Conservation (phyloP, 306 rosid genomes). For the Lagenaria siceraria region DNA sequence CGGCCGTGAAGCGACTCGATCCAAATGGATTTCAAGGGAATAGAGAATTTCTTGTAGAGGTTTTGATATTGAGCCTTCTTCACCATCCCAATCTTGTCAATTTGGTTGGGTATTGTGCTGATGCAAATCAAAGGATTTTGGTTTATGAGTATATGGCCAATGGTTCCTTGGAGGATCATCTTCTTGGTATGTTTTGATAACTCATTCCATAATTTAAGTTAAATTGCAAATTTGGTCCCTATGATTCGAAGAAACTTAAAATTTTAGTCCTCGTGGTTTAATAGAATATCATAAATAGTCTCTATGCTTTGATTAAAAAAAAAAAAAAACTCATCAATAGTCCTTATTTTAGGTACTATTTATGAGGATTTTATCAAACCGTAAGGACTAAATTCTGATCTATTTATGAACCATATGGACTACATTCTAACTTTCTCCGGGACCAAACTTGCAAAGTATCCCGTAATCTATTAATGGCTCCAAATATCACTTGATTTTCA, state of each 20-base stretch:
- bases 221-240: neutral
- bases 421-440: too few relatives aligned
- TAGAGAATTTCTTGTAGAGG: conserved; percentile 85
- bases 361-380: too few relatives aligned
- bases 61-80: conserved; percentile 79
- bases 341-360: too few relatives aligned
- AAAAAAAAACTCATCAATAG: too few relatives aligned
- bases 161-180: conserved; percentile 89
- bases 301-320: too few relatives aligned
- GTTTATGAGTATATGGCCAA: conserved; percentile 75
- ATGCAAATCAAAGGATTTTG: conserved; percentile 69
- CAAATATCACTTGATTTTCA: neutral
- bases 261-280: too few relatives aligned
- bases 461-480: neutral
- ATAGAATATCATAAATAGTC: too few relatives aligned
- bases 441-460: too few relatives aligned
- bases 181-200: conserved; percentile 37
- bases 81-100: conserved; percentile 73
- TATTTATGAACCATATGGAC: too few relatives aligned
- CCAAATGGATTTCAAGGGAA: conserved; percentile 90
- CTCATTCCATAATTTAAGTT: neutral
- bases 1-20: conserved; percentile 87
- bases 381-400: too few relatives aligned
- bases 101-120: conserved; percentile 80
- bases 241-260: too few relatives aligned